These are phyloP conservation scores for Isabelozyma gotoi DNA, from an alignment of 805 yeast species.

Conservation along the genomic window DNA sequence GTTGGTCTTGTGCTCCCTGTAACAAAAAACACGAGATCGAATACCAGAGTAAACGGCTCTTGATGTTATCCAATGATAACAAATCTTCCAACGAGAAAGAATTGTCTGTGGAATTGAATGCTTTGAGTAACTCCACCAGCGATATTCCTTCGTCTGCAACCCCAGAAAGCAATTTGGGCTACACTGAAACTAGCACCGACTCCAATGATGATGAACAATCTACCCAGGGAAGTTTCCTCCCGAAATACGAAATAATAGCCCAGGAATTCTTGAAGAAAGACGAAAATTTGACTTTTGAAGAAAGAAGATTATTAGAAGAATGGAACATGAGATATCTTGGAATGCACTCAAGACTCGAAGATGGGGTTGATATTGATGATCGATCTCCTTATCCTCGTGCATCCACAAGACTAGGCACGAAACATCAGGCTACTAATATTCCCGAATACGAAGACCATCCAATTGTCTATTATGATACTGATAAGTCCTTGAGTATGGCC, in stretches of 20 bases:
- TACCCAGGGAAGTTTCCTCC: constrained; percentile 26
- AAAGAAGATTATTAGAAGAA: constrained; percentile 60
- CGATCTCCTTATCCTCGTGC: constrained; percentile 76
- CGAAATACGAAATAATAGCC: constrained; percentile 60
- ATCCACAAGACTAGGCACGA: constrained; percentile 70
- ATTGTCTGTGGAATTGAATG: constrained; percentile 19
- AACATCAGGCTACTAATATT: constrained; percentile 68
- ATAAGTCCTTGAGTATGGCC: constrained; percentile 7
- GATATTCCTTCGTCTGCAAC: constrained; percentile 5
- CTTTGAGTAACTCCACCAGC: constrained; percentile 10
- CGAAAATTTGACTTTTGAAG: constrained; percentile 32
- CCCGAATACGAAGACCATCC: constrained; percentile 56
- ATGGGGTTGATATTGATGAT: constrained; percentile 74
- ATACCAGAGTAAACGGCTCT: constrained; percentile 34
- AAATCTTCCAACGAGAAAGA: constrained; percentile 39
- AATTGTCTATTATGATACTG: constrained; percentile 62
- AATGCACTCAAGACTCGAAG: constrained; percentile 69
- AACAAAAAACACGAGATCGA: constrained; percentile 54
- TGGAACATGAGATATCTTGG: constrained; percentile 86
- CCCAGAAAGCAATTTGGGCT: too few relatives aligned
- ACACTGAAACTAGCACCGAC: constrained; percentile 1
- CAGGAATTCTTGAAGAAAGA: constrained; percentile 52
- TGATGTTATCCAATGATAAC: constrained; percentile 44
- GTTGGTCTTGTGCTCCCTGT: constrained; percentile 87
- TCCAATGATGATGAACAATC: constrained; percentile 9